A percentile compares a stretch with the other conserved stretches of the same genome.
Evolutionary conservation across 2,329 filamentous ascomycete genomes (phyloP).

Genomic region (Cryphonectria parasitica): DNA sequence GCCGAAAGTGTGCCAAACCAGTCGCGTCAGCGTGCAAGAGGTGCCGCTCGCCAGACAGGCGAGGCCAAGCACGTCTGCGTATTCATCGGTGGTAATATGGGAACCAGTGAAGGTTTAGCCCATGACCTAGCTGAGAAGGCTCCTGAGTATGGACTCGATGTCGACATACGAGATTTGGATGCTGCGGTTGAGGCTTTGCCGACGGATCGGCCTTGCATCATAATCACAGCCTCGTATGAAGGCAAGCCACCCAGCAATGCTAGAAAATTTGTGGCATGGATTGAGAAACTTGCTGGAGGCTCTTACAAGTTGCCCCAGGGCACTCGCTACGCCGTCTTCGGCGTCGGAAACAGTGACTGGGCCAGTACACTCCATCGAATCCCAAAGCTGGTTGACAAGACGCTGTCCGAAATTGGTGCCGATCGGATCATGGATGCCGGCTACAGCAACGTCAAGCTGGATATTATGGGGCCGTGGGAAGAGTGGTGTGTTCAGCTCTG

Average conservation of each 20-base stretch:
- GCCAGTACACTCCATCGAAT: not conserved
- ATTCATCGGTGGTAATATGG: not conserved
- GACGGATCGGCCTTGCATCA: not conserved
- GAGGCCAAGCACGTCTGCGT: not conserved
- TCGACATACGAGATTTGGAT: not conserved
- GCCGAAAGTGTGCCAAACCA: not conserved
- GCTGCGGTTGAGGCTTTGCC: not conserved
- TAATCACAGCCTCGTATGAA: not conserved
- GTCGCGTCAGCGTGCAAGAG: not conserved
- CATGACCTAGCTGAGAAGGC: not conserved
- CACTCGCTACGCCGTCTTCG: not conserved
- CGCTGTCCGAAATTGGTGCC: not conserved
- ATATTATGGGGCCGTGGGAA: not conserved
- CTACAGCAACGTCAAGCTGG: not conserved
- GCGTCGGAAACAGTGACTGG: not conserved
- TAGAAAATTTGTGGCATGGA: not conserved
- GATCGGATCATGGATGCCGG: not conserved
- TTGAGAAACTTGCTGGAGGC: not conserved
- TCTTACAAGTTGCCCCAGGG: not conserved
- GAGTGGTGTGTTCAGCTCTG: not conserved
- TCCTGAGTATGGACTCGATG: not conserved
- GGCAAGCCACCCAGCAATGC: not conserved
- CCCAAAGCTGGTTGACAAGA: not conserved
- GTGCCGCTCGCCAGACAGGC: not conserved
- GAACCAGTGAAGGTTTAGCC: not conserved